Base-by-base conservation (phyloP, 1,139 yeast species). In the Scheffersomyces titani region DNA sequence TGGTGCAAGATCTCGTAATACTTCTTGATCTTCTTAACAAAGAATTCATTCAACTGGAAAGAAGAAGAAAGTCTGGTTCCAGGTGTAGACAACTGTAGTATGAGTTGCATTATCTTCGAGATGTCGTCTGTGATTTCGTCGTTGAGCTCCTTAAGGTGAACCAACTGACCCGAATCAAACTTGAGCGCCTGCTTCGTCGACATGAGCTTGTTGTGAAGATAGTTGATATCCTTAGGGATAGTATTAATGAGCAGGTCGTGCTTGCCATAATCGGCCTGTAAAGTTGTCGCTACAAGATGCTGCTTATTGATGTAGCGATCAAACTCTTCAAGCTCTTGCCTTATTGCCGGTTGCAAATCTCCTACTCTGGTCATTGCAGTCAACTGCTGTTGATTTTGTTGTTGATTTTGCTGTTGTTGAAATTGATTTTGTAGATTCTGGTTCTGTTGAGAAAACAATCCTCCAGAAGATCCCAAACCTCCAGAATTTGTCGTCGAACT, bases 351-450 rank as follows among this genome's bases (percentile, higher is more conserved):
- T 0, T 98, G 97, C 51, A 94, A 80, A 63, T 93, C 98, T 13
- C 90, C 87, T 3, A 93, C 94, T 55, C 96, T 82, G 0, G 98
- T 91, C 83, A 93, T 85, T 5, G 97, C 89, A 3, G 94, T 90
- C 55, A 92, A 80, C 51, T 85, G 88, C 19, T 67, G 65, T 57
- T 71, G 78, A 57, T 72, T 80, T 56, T 72, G 78, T 49, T 69
- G 75, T 52, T 71, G 77, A 54, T 71, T 78, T 55, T 56, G 63
- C 30, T 61, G 65, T 21, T 60, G 67, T 44, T 61, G 65, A 49
- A 62, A 65, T 44, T 62, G 63, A 46, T 60, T 63, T 46, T 60
- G 60, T 18, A 51, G 54, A 36, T 49, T 57, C 46, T 51, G 49
- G 21, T 19, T 24, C 54, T 50, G 54, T 44, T 55, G 52, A 19